Evolutionary conservation across 176 grass and related monocot genomes (phyloP), one percentile per base, ranked within the genome.

Genomic region (Eragrostis nindensis): DNA sequence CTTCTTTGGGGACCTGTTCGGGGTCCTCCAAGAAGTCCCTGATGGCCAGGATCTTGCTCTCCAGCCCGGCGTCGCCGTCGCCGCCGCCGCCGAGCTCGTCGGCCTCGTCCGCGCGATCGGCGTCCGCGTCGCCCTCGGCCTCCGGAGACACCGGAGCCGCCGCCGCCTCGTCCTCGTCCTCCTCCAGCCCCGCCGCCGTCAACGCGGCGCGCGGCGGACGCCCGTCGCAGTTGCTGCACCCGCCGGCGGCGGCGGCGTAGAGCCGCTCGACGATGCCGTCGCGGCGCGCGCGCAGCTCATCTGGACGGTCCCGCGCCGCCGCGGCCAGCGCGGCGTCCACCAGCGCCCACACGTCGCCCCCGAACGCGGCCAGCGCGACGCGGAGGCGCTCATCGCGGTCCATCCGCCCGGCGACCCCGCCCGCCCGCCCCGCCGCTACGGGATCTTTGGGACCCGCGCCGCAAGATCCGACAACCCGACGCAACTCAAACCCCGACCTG

Each of bases 1-100:
- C 30, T 75, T 83, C 48, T 67, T 75, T 75, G 56, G 47, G 32
- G 66, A 92, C 90, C 82, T 95, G 84, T 70, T 87, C 60, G 47
- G 77, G 57, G 83, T 95, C 89, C 59, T 95, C 89, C 76, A 95
- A 81, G 36, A 80, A 87, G 60, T 90, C 87, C 65, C 82, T 92
- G 49, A 92, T 88, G 56, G 73, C 80, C 46, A 89, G 64, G 66
- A 92, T 89, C 85, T 71, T 89, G 39, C 75, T 69, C 61, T 85
- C 44, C 70, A 68, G 24, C 64, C 79, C 80, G 40, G 19, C 54
- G 46, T 44, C 27, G 70, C 42, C 52, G 59, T 38, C 44, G 76
- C 17, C 21, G 52, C 3, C 42, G 45, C 10, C 29, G 68, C 27
- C 44, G 12, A 39, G 26, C 18, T 36, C 75, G 27, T 65, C 60